Evolutionary conservation across 257 asterid genomes (phyloP), one percentile per base, ranked within the genome.

Genomic region (Cruciata laevipes): DNA sequence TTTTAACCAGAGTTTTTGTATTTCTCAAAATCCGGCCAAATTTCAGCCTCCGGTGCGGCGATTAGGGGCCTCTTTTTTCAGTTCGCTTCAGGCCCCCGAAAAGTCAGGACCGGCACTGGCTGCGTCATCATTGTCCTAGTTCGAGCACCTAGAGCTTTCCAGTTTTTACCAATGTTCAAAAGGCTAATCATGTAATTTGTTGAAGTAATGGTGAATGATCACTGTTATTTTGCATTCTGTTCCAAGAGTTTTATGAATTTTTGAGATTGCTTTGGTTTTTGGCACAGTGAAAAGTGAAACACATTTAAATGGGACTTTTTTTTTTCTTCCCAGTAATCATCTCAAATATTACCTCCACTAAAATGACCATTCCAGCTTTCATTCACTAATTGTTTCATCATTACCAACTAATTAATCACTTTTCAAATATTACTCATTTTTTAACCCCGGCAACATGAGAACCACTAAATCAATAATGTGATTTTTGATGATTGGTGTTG

Each of bases 371-470:
- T 52, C 57, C 66, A 65, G 71, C 61, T 74, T 63, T 31, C 40
- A 38, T 35, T 51, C 75, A 67, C 71, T 71, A 70, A 75, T 70
- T 75, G 65, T 65, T 49, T 61, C 49, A 69, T 75, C 57, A 69
- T 66, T 66, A 20, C 75, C 35, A 42, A 5, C 32, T 59, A 49
- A 59, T 73, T 42, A 42, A 42, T 42, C 62, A 37, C 52, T 65
- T 49, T 42, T 47, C 56, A 27, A 17, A 25, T n/a, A n/a, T n/a
- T n/a, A 9, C 21, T 21, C 51, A 6, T 40, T 33, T 31, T 58
- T 37, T 44, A 56, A 64, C 47, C 52, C 8, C 4, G 11, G 40
- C 31, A 47, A 16, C 20, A 16, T 47, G 55, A 47, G 51, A 42
- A 42, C 51, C 51, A 12, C 51, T 42, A 42, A 42, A 47, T 21